Evolutionary conservation across 306 rosid genomes (phyloP), one percentile per base, ranked within the genome.

Genomic region (Sophora flavescens): DNA sequence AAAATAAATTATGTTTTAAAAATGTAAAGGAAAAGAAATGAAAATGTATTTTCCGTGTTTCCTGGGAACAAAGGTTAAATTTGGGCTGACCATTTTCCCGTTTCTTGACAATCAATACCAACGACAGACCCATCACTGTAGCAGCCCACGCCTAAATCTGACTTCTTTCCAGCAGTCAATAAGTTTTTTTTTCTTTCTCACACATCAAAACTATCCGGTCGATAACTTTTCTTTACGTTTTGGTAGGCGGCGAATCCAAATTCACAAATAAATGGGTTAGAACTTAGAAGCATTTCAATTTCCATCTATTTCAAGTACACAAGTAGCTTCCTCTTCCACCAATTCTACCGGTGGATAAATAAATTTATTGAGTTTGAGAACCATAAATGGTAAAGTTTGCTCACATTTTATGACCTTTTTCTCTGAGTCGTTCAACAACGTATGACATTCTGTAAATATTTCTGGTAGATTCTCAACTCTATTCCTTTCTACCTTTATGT

Each of bases 281-380:
- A n/a, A n/a, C n/a, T n/a, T n/a, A n/a, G n/a, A 38, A 39, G 39
- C 18, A 79, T 14, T 74, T 74, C 64, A 73, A 65, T 57, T 18
- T 57, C 62, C 22, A 63, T 18, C n/a, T 50, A 68, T 30, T 30
- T 17, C n/a, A 71, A 61, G 45, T 62, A 53, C 35, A 0, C 14
- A 47, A 10, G 32, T 9, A 17, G 6, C 28, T n/a, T n/a, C n/a
- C n/a, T n/a, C n/a, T n/a, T n/a, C n/a, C n/a, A n/a, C n/a, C n/a
- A n/a, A n/a, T n/a, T n/a, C n/a, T n/a, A n/a, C n/a, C n/a, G n/a
- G n/a, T n/a, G n/a, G n/a, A n/a, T n/a, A n/a, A n/a, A n/a, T n/a
- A n/a, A n/a, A n/a, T 80, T 75, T 70, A 70, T 76, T n/a, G n/a
- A n/a, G n/a, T 67, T n/a, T 68, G 80, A 47, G 59, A 18, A 42